A percentile compares a stretch with the other conserved stretches of the same genome.
Evolutionary conservation across 2,329 filamentous ascomycete species (phyloP).

Genomic region (Exophiala xenobiotica): DNA sequence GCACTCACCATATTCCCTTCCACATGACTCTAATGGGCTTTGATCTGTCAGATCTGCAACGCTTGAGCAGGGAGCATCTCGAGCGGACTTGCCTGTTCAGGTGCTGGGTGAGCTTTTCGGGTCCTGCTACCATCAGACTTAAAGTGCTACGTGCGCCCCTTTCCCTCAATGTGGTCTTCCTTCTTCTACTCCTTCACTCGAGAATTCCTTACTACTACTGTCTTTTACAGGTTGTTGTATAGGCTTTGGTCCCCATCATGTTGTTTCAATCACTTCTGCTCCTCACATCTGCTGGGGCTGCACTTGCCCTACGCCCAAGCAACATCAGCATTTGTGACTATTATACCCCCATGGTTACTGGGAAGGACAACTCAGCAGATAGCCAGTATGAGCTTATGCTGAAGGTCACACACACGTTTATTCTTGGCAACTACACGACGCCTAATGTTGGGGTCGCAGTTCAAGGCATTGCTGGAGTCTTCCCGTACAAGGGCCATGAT

Average conservation of each 20-base stretch:
- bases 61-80: neutral
- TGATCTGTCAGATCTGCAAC: neutral
- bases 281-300: constrained; percentile 31
- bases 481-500: constrained; percentile 50
- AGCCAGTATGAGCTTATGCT: constrained; percentile 59
- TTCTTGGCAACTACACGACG: constrained; percentile 62
- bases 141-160: too few relatives aligned
- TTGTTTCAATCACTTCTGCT: constrained; percentile 9
- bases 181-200: neutral
- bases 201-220: neutral
- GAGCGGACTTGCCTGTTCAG: neutral
- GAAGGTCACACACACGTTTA: constrained; percentile 61
- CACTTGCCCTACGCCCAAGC: constrained; percentile 50
- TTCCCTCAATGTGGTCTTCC: neutral
- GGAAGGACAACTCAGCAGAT: constrained; percentile 58
- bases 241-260: constrained; percentile 5
- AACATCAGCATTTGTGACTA: constrained; percentile 59
- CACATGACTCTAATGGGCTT: neutral
- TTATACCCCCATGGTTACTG: constrained; percentile 57
- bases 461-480: constrained; percentile 57
- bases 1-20: neutral
- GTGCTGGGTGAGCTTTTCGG: neutral
- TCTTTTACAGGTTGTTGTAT: neutral
- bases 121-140: neutral
- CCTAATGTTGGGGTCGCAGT: constrained; percentile 55